Conservation (phyloP, 2,329 filamentous ascomycete species). For the Chrysoporthe cubensis region DNA sequence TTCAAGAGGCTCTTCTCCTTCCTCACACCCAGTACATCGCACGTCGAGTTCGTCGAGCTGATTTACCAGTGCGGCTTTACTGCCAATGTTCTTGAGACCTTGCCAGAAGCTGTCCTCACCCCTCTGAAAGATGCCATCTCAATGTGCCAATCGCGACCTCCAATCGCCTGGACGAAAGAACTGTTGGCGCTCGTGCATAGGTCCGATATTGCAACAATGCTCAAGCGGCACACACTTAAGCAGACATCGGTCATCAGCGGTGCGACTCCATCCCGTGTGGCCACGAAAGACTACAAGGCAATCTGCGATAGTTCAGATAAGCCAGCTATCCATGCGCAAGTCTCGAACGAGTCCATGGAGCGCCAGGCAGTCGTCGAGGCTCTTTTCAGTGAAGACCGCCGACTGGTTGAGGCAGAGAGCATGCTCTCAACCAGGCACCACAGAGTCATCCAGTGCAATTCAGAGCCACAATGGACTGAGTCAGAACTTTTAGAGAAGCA, state of each 20-base stretch:
- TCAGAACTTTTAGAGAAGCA: slow-evolving; percentile 88
- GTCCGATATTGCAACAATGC: slow-evolving; percentile 75
- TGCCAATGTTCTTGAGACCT: slow-evolving; percentile 70
- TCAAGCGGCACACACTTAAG: slow-evolving; percentile 53
- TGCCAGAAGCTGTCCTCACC: slow-evolving; percentile 82
- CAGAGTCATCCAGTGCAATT: slow-evolving; percentile 76
- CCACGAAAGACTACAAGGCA: slow-evolving; percentile 75
- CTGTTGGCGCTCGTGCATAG: slow-evolving; percentile 78
- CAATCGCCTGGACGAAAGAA: slow-evolving; percentile 72
- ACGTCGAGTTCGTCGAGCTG: slow-evolving; percentile 70
- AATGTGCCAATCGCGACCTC: slow-evolving; percentile 82
- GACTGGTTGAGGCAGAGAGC: slow-evolving; percentile 82
- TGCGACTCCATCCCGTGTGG: slow-evolving; percentile 63
- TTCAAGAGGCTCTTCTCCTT: slow-evolving; percentile 70
- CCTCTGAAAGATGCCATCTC: slow-evolving; percentile 83
- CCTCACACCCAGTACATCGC: slow-evolving; percentile 54
- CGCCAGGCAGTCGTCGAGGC: slow-evolving; percentile 80
- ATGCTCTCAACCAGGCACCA: slow-evolving; percentile 85
- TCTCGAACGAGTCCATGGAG: slow-evolving; percentile 64
- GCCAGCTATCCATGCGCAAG: slow-evolving; percentile 17
- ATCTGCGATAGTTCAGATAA: slow-evolving; percentile 45
- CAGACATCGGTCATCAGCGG: slow-evolving; percentile 45
- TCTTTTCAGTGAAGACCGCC: slow-evolving; percentile 89
- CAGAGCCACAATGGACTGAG: slow-evolving; percentile 79
- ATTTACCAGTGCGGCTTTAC: slow-evolving; percentile 74